Conservation (phyloP, 345 rosid species). For the Raphanus sativus region DNA sequence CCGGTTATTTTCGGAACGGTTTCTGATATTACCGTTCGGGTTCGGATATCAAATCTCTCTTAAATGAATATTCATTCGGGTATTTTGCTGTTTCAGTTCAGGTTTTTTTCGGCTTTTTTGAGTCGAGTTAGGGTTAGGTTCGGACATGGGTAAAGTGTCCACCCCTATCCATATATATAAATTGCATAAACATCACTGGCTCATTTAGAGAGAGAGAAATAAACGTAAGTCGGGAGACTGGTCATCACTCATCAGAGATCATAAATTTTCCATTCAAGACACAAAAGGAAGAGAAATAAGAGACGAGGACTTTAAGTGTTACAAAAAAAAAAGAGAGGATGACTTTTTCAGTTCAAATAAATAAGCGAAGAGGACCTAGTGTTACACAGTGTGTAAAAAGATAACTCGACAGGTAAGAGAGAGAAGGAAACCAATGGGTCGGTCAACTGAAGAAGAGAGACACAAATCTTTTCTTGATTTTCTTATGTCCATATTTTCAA, state of each 20-base stretch:
- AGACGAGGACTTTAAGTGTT: constrained; percentile 33
- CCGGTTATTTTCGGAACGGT: too few species aligned
- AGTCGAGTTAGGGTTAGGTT: too few species aligned
- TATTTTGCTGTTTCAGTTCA: too few species aligned
- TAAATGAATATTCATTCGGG: too few species aligned
- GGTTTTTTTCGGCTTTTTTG: too few species aligned
- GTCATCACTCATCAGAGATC: constrained; percentile 47
- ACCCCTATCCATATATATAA: background rate
- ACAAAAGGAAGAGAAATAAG: constrained; percentile 29
- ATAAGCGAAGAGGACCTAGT: constrained; percentile 43
- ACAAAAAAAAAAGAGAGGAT: too few species aligned
- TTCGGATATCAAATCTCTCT: too few species aligned
- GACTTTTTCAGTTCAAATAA: background rate
- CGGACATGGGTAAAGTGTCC: too few species aligned
- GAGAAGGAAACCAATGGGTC: constrained; percentile 33
- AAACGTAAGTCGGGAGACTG: constrained; percentile 24
- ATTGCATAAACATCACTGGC: constrained; percentile 7
- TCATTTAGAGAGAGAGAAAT: constrained; percentile 33
- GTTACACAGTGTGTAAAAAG: constrained; percentile 45
- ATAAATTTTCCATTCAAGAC: constrained; percentile 31
- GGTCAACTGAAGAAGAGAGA: constrained; percentile 30
- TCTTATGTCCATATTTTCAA: constrained; percentile 4
- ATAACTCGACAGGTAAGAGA: constrained; percentile 28
- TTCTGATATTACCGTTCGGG: too few species aligned
- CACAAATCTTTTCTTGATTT: background rate